These are phyloP conservation scores for Naumovozyma dairenensis DNA, from an alignment of 805 yeast genomes.

Conservation along the genomic window DNA sequence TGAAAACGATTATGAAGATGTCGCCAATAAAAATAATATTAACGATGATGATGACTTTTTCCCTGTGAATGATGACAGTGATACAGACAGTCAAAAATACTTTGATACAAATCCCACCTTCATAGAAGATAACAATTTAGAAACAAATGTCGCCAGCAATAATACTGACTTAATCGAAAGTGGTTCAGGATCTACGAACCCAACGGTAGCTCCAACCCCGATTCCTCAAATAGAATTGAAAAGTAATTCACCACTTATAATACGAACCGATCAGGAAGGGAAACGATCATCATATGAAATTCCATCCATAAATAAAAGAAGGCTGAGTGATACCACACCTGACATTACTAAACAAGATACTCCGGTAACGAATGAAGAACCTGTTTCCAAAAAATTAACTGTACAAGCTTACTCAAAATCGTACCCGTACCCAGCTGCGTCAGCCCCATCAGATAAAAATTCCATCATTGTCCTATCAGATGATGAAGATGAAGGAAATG, in stretches of 20 bases:
- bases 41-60: neutral
- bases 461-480: slow-evolving; percentile 25
- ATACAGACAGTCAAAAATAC: no score
- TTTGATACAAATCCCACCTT: no score
- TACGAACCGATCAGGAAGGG: neutral
- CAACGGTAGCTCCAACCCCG: no score
- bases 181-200: no score
- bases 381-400: neutral
- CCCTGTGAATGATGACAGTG: no score
- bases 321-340: neutral
- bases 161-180: no score
- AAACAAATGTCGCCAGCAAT: no score
- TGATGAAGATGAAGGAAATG: slow-evolving; percentile 17
- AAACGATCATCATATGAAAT: neutral
- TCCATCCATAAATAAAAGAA: neutral
- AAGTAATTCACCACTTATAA: neutral
- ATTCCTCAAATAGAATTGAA: no score
- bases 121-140: no score
- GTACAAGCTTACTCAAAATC: neutral
- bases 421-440: neutral
- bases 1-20: neutral
- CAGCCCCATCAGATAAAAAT: slow-evolving; percentile 1
- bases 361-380: neutral
- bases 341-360: neutral
- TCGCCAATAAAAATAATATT: neutral